Conservation (phyloP, 495 filamentous ascomycete genomes). For the Talaromyces adpressus region DNA sequence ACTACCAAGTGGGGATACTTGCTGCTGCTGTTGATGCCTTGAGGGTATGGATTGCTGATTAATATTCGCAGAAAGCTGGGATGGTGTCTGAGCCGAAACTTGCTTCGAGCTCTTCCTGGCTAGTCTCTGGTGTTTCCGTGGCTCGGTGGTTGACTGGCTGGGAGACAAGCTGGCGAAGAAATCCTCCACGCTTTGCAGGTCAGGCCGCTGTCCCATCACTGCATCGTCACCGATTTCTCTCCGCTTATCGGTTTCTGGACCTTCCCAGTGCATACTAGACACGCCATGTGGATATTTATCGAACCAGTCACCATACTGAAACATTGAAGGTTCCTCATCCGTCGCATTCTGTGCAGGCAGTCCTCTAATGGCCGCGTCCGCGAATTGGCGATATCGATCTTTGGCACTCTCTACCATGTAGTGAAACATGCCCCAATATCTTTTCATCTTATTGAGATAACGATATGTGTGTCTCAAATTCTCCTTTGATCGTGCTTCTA, state of each 20-base stretch:
- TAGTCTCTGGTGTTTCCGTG: conserved; percentile 29
- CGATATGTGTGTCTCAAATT: conserved; percentile 85
- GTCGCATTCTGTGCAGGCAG: conserved; percentile 35
- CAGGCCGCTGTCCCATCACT: conserved; percentile 75
- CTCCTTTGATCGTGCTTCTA: conserved; percentile 73
- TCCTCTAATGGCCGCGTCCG: conserved; percentile 58
- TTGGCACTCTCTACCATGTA: conserved; percentile 92
- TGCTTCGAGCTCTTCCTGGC: conserved; percentile 11
- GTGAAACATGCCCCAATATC: conserved; percentile 96
- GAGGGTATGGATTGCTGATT: conserved; percentile 12
- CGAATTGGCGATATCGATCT: conserved; percentile 78
- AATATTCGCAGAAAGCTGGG: conserved; percentile 14
- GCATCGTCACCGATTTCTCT: conserved; percentile 73
- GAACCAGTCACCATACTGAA: conserved; percentile 99
- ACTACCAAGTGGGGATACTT: conserved; percentile 24
- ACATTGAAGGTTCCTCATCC: conserved; percentile 58
- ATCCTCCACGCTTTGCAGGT: conserved; percentile 89
- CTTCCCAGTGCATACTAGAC: conserved; percentile 73
- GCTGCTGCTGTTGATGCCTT: conserved; percentile 8
- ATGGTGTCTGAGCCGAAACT: conserved; percentile 12
- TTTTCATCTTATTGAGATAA: conserved; percentile 90
- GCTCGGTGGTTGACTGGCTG: conserved; percentile 41
- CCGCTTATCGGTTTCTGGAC: conserved; percentile 58
- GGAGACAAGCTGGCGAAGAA: conserved; percentile 83
- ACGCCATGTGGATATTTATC: conserved; percentile 91